Evolutionary conservation across 805 yeast species (phyloP), one percentile per base, ranked within the genome.

Genomic region (Myxozyma mucilagina): DNA sequence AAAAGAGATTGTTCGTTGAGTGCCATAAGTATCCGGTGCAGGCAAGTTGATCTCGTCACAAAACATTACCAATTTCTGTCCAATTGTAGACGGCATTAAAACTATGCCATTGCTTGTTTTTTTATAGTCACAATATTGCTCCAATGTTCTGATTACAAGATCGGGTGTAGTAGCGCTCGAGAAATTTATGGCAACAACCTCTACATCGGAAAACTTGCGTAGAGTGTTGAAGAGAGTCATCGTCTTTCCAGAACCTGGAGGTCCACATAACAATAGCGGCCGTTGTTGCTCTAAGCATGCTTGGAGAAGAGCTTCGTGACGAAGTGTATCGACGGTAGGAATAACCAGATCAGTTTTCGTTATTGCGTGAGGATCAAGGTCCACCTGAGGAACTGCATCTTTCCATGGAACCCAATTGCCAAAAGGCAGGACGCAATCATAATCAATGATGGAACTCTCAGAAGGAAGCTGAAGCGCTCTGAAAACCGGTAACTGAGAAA

Each of bases 181-280:
- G 68, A 92, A 90, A 68, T 90, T 93, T 67, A 93, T 72, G 4
- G 90, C 83, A 2, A 85, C 79, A 1, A 90, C 75, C 20, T 84
- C 87, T 60, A 84, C 76, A 14, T 80, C 78, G 0, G 85, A 80
- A 0, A 87, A 79, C 56, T 77, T 78, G 48, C 89, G 76, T 44
- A 93, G 71, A 0, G 90, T 85, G 50, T 86, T 83, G 66, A 89
- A 79, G 18, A 93, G 74, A 0, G 92, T 85, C 98, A 93, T 92
- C 0, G 98, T 92, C 71, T 93, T 93, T 60, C 98, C 98, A 0
- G 97, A 87, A 3, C 98, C 98, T 0, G 98, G 97, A 0, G 98
- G 98, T 1, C 98, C 98, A 74, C 97, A 90, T 24, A 93, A 77
- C 32, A 93, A 77, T 16, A 90, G 71, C 0, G 96, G 84, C 43